Evolutionary conservation across 2,329 filamentous ascomycete genomes (phyloP).

Genomic region (Exophiala spinifera): DNA sequence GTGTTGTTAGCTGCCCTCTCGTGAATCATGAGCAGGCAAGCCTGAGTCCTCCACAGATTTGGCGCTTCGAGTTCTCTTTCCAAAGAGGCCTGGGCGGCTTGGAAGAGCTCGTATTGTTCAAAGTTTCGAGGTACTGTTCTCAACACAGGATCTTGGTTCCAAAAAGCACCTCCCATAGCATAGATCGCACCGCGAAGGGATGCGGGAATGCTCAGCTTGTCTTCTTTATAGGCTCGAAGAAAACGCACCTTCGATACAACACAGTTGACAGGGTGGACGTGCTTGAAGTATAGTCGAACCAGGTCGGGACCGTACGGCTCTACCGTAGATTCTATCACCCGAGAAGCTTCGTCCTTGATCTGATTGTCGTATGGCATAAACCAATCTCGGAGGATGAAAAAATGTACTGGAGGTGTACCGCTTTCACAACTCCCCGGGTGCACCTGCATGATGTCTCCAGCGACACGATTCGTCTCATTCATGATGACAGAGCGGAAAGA

Average conservation of each 20-base stretch:
- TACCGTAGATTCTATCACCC: slow-evolving; percentile 44
- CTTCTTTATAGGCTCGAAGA: slow-evolving; percentile 38
- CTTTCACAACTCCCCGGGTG: slow-evolving; percentile 36
- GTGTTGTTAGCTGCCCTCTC: slow-evolving; percentile 46
- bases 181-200: slow-evolving; percentile 48
- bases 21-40: slow-evolving; percentile 47
- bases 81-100: slow-evolving; percentile 43
- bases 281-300: slow-evolving; percentile 46
- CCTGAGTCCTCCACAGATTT: slow-evolving; percentile 48
- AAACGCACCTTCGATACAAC: slow-evolving; percentile 47
- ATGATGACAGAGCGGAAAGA: slow-evolving; percentile 49
- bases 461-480: slow-evolving; percentile 44
- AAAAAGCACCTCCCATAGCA: slow-evolving; percentile 45
- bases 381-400: slow-evolving; percentile 45
- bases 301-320: slow-evolving; percentile 42
- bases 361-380: slow-evolving; percentile 45
- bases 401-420: slow-evolving; percentile 46
- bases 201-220: slow-evolving; percentile 43
- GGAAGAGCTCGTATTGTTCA: slow-evolving; percentile 43
- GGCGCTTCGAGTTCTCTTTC: slow-evolving; percentile 49
- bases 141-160: slow-evolving; percentile 37
- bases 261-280: slow-evolving; percentile 46
- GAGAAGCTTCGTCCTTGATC: slow-evolving; percentile 40
- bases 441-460: slow-evolving; percentile 47
- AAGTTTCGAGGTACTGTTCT: slow-evolving; percentile 35